Evolutionary conservation across 2,329 filamentous ascomycete species (phyloP).

Genomic region (Byssothecium circinans): DNA sequence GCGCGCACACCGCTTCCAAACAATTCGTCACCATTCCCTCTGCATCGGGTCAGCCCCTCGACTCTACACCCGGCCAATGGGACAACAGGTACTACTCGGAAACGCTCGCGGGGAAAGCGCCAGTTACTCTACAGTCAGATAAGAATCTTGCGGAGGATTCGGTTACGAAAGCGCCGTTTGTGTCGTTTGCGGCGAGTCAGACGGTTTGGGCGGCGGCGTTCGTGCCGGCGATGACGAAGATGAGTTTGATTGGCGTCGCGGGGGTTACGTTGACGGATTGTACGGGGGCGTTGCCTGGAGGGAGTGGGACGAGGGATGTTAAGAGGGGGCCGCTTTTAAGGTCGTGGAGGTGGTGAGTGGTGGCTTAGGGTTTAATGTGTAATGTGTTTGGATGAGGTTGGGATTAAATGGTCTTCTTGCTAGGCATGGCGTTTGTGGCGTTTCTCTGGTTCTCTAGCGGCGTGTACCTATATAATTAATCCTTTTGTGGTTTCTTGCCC

Average conservation of each 20-base stretch:
- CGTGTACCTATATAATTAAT: too few species aligned
- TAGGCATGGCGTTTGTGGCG: too few species aligned
- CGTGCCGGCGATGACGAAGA: constrained; percentile 39
- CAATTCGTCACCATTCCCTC: constrained; percentile 32
- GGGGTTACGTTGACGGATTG: constrained; percentile 31
- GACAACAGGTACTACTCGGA: constrained; percentile 42
- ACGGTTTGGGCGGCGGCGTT: constrained; percentile 35
- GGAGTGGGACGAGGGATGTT: constrained; percentile 36
- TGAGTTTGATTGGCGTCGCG: constrained; percentile 40
- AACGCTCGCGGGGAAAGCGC: constrained; percentile 30
- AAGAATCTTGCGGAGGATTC: constrained; percentile 30
- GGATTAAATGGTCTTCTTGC: too few species aligned
- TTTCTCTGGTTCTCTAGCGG: too few species aligned
- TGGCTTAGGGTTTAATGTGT: background rate
- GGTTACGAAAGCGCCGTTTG: constrained; percentile 22
- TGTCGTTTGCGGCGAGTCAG: constrained; percentile 29
- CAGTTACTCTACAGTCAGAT: constrained; percentile 33
- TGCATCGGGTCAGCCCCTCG: constrained; percentile 27
- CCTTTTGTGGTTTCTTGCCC: too few species aligned
- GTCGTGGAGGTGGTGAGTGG: background rate
- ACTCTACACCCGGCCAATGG: constrained; percentile 42
- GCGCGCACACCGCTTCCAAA: constrained; percentile 40
- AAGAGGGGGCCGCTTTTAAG: constrained; percentile 15
- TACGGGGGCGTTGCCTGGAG: constrained; percentile 34
- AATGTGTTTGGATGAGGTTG: too few species aligned